These are phyloP conservation scores for Hymenoscyphus albidus DNA, from an alignment of 2,329 filamentous ascomycete genomes.

Conservation along the genomic window DNA sequence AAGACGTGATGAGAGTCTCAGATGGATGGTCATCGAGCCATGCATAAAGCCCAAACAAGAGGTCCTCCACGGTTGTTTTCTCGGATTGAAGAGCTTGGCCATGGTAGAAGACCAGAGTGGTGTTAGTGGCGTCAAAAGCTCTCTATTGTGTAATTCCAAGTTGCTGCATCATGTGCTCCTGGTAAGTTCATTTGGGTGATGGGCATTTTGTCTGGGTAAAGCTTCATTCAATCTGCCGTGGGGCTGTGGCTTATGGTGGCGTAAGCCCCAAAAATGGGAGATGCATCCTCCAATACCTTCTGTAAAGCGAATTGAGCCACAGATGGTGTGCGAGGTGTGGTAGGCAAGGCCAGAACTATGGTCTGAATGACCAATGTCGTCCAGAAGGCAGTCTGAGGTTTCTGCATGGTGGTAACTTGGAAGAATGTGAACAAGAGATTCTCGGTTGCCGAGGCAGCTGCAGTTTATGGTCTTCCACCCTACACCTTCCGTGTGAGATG, in stretches of 20 bases:
- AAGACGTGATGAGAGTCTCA: conserved; percentile 45
- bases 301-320: conserved; percentile 38
- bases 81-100: conserved; percentile 43
- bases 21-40: conserved; percentile 46
- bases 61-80: conserved; percentile 41
- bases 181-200: conserved; percentile 48
- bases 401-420: not conserved
- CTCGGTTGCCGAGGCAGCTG: not conserved
- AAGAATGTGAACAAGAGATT: not conserved
- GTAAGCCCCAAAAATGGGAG: conserved; percentile 42
- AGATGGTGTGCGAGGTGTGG: not conserved
- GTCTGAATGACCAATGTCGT: not conserved
- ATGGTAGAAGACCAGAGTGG: conserved; percentile 47
- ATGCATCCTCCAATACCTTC: conserved; percentile 41
- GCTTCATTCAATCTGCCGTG: conserved; percentile 45
- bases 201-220: conserved; percentile 40
- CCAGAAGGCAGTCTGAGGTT: not conserved
- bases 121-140: conserved; percentile 45
- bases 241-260: conserved; percentile 7
- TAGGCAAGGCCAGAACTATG: not conserved
- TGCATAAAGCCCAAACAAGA: conserved; percentile 45
- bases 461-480: too few species aligned
- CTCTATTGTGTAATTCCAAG: conserved; percentile 47
- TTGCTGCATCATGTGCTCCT: conserved; percentile 47
- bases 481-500: too few species aligned